Evolutionary conservation across 2,329 filamentous ascomycete species (phyloP), one percentile per base, ranked within the genome.

Genomic region (Venturia carpophila): DNA sequence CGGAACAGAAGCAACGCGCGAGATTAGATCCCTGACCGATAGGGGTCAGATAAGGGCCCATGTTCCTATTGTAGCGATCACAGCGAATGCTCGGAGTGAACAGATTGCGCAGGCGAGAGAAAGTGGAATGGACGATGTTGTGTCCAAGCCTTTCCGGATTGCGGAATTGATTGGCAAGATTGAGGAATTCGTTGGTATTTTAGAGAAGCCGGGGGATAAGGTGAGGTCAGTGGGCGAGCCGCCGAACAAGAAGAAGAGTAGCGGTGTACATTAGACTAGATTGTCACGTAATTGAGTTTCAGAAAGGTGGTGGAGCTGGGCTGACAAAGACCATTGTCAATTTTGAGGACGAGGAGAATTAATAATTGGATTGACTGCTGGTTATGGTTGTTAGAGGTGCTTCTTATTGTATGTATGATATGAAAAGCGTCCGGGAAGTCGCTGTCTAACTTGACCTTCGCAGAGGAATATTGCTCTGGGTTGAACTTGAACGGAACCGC

Each of bases 121-220:
- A 34, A 47, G 63, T 19, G 65, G 65, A 19, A 62, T 66, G 49
- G 65, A 66, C 42, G 65, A 66, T 62, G 47, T 43, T 56, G 34
- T 76, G 37, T 69, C 67, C 11, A 76, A 75, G 67, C 74, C 74
- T 17, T 76, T 75, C 62, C 65, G 71, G 10, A 70, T 75, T 11
- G 69, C 70, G 21, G 73, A 75, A 37, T 65, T 76, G 58, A 45
- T 74, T 65, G 67, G 64, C 3, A 73, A 71, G 67, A 70, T 75
- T 58, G 64, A 67, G 15, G 61, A 24, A n/a, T 64, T 64, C 42
- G 43, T 64, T n/a, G 62, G 62, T 13, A 13, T 15, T 21, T 43
- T 64, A n/a, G 37, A 64, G 24, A 45, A 39, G 49, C 13, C 13
- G 24, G 49, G 49, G 49, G n/a, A 34, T 13, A 56, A 56, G n/a